Evolutionary conservation across 805 yeast genomes (phyloP).

Genomic region (Candida koratica): DNA sequence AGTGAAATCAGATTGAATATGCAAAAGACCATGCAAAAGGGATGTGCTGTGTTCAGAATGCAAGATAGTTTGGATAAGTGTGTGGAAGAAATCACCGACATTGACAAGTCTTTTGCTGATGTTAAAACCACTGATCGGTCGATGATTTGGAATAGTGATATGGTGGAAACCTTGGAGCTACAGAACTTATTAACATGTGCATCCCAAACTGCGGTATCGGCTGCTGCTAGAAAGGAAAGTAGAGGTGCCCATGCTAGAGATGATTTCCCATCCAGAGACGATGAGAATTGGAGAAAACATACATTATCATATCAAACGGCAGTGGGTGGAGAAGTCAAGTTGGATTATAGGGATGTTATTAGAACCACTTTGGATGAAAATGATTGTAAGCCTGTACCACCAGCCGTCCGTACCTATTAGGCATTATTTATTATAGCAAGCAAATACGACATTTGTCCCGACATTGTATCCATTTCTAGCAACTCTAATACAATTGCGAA

Average conservation of each 20-base stretch:
- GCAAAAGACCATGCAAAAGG: conserved; percentile 96
- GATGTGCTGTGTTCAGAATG: conserved; percentile 94
- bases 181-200: conserved; percentile 97
- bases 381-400: conserved; percentile 95
- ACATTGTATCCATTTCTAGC: no score
- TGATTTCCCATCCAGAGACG: conserved; percentile 95
- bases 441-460: neutral
- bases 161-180: conserved; percentile 92
- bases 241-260: conserved; percentile 99
- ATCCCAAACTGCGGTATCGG: conserved; percentile 88
- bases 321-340: conserved; percentile 64
- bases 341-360: conserved; percentile 85
- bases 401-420: conserved; percentile 91
- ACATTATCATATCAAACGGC: conserved; percentile 84
- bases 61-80: conserved; percentile 91
- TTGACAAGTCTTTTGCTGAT: conserved; percentile 70
- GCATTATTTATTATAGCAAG: conserved; percentile 1
- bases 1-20: conserved; percentile 85
- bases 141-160: conserved; percentile 98
- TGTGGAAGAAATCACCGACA: conserved; percentile 69
- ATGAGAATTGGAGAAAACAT: conserved; percentile 96
- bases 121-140: conserved; percentile 91
- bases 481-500: no score
- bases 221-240: conserved; percentile 93
- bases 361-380: conserved; percentile 79